These are phyloP conservation scores for Xylaria grammica DNA, from an alignment of 495 filamentous ascomycete genomes.

Conservation along the genomic window DNA sequence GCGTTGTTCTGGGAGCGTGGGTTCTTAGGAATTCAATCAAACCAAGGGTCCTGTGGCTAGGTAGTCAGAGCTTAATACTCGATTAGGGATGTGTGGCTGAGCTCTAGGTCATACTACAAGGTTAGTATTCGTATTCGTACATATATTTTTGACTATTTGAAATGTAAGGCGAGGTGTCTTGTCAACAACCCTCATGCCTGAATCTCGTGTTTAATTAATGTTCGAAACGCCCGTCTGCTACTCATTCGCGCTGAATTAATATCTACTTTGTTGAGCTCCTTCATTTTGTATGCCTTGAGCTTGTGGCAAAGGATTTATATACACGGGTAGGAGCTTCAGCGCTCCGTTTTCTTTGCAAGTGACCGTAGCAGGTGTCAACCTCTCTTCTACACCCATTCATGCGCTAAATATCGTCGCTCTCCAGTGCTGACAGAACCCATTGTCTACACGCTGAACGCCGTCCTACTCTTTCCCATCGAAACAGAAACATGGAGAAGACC, in stretches of 20 bases:
- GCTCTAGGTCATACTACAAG: not conserved
- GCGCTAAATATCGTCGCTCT: conserved; percentile 16
- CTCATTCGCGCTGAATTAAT: conserved; percentile 21
- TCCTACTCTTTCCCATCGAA: conserved; percentile 11
- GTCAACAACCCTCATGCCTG: not conserved
- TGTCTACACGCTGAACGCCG: conserved; percentile 26
- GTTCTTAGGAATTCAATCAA: too few species aligned
- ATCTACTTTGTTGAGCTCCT: conserved; percentile 5
- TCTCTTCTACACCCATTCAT: conserved; percentile 18
- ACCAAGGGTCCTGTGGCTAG: not conserved
- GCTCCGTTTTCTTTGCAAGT: conserved; percentile 2
- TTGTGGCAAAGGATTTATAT: conserved; percentile 19
- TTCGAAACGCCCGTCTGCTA: conserved; percentile 4
- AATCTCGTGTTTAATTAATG: conserved; percentile 1
- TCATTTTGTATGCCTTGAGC: conserved; percentile 1
- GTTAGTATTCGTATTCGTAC: not conserved
- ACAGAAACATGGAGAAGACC: conserved; percentile 3
- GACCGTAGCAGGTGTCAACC: conserved; percentile 2
- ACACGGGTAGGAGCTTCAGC: conserved; percentile 6
- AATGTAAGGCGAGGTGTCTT: not conserved
- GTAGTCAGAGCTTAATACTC: not conserved
- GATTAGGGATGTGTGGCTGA: not conserved
- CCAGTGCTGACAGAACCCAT: conserved; percentile 12
- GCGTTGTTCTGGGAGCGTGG: too few species aligned
- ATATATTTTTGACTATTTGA: too few species aligned